phyloP scores from a whole-genome alignment of 1,284 basidiomycete species.

The Ceratobasidium sp. region DNA sequence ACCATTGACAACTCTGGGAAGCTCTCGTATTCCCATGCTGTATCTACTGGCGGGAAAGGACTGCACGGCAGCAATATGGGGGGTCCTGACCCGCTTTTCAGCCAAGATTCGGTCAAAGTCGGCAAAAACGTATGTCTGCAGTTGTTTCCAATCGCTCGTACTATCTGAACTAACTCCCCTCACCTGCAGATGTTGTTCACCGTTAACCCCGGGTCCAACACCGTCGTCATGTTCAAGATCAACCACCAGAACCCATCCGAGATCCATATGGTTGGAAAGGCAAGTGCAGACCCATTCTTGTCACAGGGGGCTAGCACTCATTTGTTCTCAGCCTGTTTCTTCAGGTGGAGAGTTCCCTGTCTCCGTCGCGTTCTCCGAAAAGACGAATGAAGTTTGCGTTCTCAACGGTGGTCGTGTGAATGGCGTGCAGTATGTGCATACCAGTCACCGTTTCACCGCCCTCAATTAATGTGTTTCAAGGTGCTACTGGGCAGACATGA shows the following conservation, averaged over 20 bases:
- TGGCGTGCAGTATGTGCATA: slow-evolving; percentile 55
- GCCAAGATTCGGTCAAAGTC: slow-evolving; percentile 58
- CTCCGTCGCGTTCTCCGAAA: slow-evolving; percentile 55
- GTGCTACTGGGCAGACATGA: slow-evolving; percentile 57
- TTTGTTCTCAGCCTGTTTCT: background rate
- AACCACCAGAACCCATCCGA: slow-evolving; percentile 55
- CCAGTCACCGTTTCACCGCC: background rate
- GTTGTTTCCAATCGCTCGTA: too few relatives aligned
- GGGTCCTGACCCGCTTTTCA: slow-evolving; percentile 56
- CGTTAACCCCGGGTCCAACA: slow-evolving; percentile 60
- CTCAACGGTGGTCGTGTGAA: slow-evolving; percentile 60
- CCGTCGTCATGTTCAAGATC: slow-evolving; percentile 58
- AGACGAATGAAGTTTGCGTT: slow-evolving; percentile 55
- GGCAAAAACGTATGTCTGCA: slow-evolving; percentile 48
- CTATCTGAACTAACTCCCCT: too few relatives aligned
- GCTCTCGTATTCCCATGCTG: slow-evolving; percentile 52
- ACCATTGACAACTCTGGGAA: slow-evolving; percentile 50
- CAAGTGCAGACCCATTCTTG: slow-evolving; percentile 52
- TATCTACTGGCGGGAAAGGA: slow-evolving; percentile 56
- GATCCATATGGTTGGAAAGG: slow-evolving; percentile 54
- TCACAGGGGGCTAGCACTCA: background rate
- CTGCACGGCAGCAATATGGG: slow-evolving; percentile 56
- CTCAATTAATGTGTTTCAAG: slow-evolving; percentile 47
- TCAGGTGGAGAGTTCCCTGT: slow-evolving; percentile 60
- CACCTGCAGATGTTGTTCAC: slow-evolving; percentile 55